Evolutionary conservation across 2,329 filamentous ascomycete species (phyloP), one percentile per base, ranked within the genome.

Genomic region (Epichloe uncinata): DNA sequence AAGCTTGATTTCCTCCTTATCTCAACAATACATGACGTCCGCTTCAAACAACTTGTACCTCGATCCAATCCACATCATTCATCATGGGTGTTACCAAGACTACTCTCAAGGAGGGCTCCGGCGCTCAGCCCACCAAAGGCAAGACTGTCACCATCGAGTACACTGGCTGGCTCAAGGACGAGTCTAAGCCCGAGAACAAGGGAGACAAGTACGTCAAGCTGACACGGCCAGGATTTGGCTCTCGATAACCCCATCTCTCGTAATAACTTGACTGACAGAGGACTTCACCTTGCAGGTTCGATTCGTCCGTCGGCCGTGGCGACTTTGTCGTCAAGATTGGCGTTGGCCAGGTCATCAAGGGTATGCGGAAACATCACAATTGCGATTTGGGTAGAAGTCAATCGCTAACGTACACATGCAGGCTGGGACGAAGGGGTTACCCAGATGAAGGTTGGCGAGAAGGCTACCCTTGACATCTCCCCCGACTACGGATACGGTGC

Each of bases 401-500:
- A 42, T 37, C 12, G 36, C 26, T 51, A 42, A 49, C 30, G 40
- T 37, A 44, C 45, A 35, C 18, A 22, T 42, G 20, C 43, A 89
- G 86, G 81, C 58, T 94, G 80, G 88, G 89, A 88, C 62, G 82
- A 95, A 70, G 90, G 85, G 57, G 89, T 97, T 48, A 71, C 73
- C 46, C 73, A 80, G 63, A 96, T 98, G 91, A 83, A 84, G 64
- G 73, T 95, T 52, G 90, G 91, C 65, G 91, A 97, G 78, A 91
- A 87, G 73, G 83, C 88, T 49, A 86, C 80, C 47, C 75, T 98
- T 56, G 84, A 82, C 58, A 96, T 97, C 64, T 78, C 82, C 55
- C 51, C 51, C 35, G 55, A 56, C 48, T 55, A 35, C 34, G 55
- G 40, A 15, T 57, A 57, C 44, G 55, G 55, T 26, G 47, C 49